Conservation (phyloP, 2,329 filamentous ascomycete genomes). For the Monosporascus sp. region DNA sequence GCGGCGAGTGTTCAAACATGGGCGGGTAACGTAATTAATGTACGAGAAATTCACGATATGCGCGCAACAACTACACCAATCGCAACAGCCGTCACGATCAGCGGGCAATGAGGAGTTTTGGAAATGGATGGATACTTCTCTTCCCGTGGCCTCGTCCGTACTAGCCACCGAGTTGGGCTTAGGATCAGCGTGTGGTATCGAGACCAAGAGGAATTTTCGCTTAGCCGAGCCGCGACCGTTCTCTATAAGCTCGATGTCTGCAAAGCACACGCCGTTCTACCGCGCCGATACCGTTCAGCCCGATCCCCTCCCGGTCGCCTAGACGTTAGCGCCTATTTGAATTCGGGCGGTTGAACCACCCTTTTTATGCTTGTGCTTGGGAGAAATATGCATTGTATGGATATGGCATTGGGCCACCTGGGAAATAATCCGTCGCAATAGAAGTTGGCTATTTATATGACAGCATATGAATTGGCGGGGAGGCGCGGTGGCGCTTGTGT, state of each 20-base stretch:
- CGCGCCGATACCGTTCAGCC: too few species aligned
- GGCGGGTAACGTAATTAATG: conserved; percentile 25
- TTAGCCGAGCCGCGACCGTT: background rate
- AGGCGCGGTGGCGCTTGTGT: conserved; percentile 1
- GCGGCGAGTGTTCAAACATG: conserved; percentile 16
- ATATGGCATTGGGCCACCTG: too few species aligned
- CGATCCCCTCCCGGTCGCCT: too few species aligned
- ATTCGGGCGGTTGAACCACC: too few species aligned
- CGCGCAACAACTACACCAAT: conserved; percentile 15
- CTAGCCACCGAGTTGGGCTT: conserved; percentile 10
- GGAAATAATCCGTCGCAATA: conserved; percentile 5
- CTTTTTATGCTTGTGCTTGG: too few species aligned
- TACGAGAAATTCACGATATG: conserved; percentile 23
- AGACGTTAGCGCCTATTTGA: too few species aligned
- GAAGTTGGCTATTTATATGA: conserved; percentile 14
- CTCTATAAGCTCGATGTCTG: background rate
- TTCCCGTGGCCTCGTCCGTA: conserved; percentile 12
- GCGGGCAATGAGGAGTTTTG: conserved; percentile 23
- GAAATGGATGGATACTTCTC: conserved; percentile 13
- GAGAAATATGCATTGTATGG: too few species aligned
- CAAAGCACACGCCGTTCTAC: background rate
- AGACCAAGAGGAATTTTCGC: background rate
- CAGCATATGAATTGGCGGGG: conserved; percentile 9
- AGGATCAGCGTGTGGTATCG: conserved; percentile 1
- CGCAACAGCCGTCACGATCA: conserved; percentile 17